These are phyloP conservation scores for Achlya hypogyna DNA, from an alignment of 352 stramenopile genomes.

Conservation along the genomic window DNA sequence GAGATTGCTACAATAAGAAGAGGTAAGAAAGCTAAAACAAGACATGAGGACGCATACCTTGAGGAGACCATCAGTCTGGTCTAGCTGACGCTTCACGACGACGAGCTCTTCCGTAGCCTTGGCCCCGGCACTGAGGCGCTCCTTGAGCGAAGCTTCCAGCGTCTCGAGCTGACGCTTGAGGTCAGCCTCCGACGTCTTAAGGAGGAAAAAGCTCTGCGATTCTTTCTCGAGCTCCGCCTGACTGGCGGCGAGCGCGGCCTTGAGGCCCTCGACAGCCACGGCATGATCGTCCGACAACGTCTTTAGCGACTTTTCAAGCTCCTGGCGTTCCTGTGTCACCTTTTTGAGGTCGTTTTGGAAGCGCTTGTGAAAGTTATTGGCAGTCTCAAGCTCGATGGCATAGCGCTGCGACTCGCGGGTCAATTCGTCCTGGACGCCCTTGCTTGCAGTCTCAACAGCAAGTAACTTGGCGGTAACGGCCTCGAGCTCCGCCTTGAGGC, in stretches of 20 bases:
- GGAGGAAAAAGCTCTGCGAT: constrained; percentile 12
- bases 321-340: constrained; percentile 9
- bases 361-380: constrained; percentile 19
- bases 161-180: background rate
- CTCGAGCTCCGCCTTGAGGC: background rate
- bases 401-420: constrained; percentile 14
- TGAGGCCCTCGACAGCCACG: background rate
- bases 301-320: constrained; percentile 8
- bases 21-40: background rate
- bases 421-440: constrained; percentile 12
- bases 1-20: background rate
- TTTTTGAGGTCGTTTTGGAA: constrained; percentile 20
- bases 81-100: background rate
- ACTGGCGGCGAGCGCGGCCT: background rate
- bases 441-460: background rate
- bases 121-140: background rate
- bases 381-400: constrained; percentile 16
- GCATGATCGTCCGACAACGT: background rate
- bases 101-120: background rate
- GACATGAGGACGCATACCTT: background rate
- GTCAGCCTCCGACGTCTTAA: constrained; percentile 9
- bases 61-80: background rate
- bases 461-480: background rate
- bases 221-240: constrained; percentile 10
- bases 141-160: background rate